Base-by-base conservation (phyloP, 75 land plant genomes). In the Pinus albicaulis region DNA sequence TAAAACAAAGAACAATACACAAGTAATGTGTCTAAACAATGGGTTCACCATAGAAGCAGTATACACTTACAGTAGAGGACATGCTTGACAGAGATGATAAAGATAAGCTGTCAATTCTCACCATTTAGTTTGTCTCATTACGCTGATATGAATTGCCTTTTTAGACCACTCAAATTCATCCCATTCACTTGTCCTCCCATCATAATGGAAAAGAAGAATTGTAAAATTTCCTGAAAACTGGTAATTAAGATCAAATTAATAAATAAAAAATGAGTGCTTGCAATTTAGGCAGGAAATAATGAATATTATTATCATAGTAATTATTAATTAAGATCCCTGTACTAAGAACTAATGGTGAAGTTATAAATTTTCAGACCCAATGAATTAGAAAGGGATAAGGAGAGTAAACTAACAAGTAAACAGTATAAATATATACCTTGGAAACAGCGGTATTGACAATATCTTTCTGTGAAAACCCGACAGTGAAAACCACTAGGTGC, bases 141-240 rank as follows among this genome's bases (percentile, higher is more conserved):
- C 86, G 65, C 87, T 86, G 41, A 86, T 62, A 79, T 86, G 86
- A 31, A 86, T 48, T 24, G 77, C 86, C 26, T 55, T 57, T 76
- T 72, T 73, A 13, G 87, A 77, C 87, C 87, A 86, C 70, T 76
- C 79, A 63, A 74, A 86, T 57, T 86, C 64, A 76, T 86, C 79
- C 87, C 87, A 86, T 68, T 82, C 86, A 58, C 52, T 77, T 55
- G 76, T 72, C 56, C 59, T 55, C 26, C 87, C 87, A 83, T 86
- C 86, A 82, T 83, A 86, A 57, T 86, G 88, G 73, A 86, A 86
- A 23, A 86, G 76, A 14, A 86, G 24, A 57, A 86, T 74, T 64
- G 81, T 75, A 75, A 82, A 86, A 58, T 86, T 80, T 79, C 84
- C 85, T 36, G 86, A 76, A 77, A 86, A 86, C 88, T 86, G 82